Evolutionary conservation across 768 basidiomycete genomes (phyloP), one percentile per base, ranked within the genome.

Genomic region (Kwoniella dendrophila): DNA sequence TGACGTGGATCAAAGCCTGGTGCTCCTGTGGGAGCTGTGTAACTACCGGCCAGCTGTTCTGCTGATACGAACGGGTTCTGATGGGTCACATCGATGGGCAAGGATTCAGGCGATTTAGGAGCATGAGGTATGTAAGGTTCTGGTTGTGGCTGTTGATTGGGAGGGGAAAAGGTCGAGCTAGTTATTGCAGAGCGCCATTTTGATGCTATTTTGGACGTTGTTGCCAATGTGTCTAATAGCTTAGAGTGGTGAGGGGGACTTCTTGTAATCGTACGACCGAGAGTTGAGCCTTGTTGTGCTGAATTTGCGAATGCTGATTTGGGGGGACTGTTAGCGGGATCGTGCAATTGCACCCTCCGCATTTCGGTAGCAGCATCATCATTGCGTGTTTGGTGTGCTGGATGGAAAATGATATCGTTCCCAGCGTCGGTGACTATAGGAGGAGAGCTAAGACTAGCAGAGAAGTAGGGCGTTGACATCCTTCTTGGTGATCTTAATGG

Each of bases 101-200:
- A 20, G 22, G 50, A 53, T 18, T 52, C 55, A 6, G 34, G 14
- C 45, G 12, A 44, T 33, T 18, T 36, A 11, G 18, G 44, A 36
- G 10, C 55, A 34, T 29, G 51, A 3, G 26, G 1, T 5, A 18
- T 1, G n/a, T 55, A 24, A 7, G 27, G 34, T 10, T 29, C 20
- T 12, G 14, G 16, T 3, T 20, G 27, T 1, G 12, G 22, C 8
- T 22, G 3, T 5, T 38, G 8, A 30, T 56, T 36, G 30, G 65
- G 55, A 43, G 59, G 41, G 6, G 41, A n/a, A 38, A 66, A 65
- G 1, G 65, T 59, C 24, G 67, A 62, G 12, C 54, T 68, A 7
- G 62, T 64, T 8, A 71, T 33, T 0, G 64, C 64, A 16, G 72
- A 62, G 36, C 67, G 70, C 77, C 77, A 78, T 62, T 77, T 78